Base-by-base conservation (phyloP, 2,329 filamentous ascomycete genomes). In the Epichloe glyceriae region DNA sequence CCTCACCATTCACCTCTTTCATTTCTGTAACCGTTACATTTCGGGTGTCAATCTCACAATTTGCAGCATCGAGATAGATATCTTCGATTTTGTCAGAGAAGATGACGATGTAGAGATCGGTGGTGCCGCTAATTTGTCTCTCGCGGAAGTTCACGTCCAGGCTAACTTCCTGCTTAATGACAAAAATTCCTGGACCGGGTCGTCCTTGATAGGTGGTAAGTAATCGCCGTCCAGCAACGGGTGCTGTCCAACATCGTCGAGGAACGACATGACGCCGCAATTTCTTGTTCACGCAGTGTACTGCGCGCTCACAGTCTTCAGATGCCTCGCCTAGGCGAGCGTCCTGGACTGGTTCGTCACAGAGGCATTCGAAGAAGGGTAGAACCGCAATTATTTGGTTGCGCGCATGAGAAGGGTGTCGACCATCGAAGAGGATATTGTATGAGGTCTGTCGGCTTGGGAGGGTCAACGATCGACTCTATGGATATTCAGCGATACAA, bases 101-200 rank as follows among this genome's bases (percentile, higher is more conserved):
- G 52, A 77, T 73, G 57, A 85, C 83, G 50, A 97, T 80, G 33
- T 83, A 85, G 58, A 98, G 85, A 58, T 90, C 85, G 8, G 86
- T 88, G 55, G 79, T 84, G 47, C 93, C 93, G 54, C 79, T 82
- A 61, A 97, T 71, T 61, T 75, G 78, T 67, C 83, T 84, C 50
- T 79, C 79, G 56, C 79, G 76, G 64, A 98, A 94, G 69, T 95
- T 86, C 63, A 98, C 75, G 60, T 97, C 90, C 53, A 98, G 74
- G 60, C 89, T 84, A 47, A 98, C 83, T 64, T 87, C 86, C 69
- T 97, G 91, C 68, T 89, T 85, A 50, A 88, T 76, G 52, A 97
- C 71, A 40, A 76, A 51, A 70, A 73, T 26, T 70, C 67, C 15
- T 67, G 64, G 3, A 70, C 57, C 4, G 65, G 62, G 8, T 56